These are phyloP conservation scores for Citrus trifoliata DNA, from an alignment of 345 rosid species.

Conservation along the genomic window DNA sequence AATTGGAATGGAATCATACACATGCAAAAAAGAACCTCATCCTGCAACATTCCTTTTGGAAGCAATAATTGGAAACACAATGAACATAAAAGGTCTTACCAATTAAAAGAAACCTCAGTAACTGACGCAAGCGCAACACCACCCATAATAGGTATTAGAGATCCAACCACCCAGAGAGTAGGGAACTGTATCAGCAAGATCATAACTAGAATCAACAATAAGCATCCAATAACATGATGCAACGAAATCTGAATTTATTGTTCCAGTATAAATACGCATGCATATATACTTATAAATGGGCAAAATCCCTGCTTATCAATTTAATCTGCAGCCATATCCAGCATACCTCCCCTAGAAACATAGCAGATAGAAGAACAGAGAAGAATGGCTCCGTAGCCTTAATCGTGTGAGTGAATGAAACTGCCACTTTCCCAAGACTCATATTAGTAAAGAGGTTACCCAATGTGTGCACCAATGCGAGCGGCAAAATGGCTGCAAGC, in stretches of 20 bases:
- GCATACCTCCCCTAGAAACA: constrained; percentile 92
- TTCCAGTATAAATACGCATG: neutral
- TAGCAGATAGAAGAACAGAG: constrained; percentile 88
- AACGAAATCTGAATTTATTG: neutral
- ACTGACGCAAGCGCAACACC: constrained; percentile 95
- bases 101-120: constrained; percentile 91
- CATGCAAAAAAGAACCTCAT: neutral
- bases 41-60: neutral
- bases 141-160: constrained; percentile 89
- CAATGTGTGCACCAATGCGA: constrained; percentile 81
- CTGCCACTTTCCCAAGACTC: constrained; percentile 99
- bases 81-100: constrained; percentile 40
- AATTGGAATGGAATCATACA: neutral
- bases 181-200: constrained; percentile 50
- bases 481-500: constrained; percentile 83
- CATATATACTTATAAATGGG: neutral
- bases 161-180: constrained; percentile 80
- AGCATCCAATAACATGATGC: neutral
- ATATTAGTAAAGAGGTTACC: constrained; percentile 95
- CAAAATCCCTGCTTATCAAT: neutral
- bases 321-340: neutral
- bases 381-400: constrained; percentile 99
- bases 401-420: constrained; percentile 98
- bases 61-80: neutral
- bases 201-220: neutral